A percentile compares a stretch with the other conserved stretches of the same genome.
These are phyloP conservation scores for Pleurotus giganteus DNA, from an alignment of 768 basidiomycete species.

Conservation along the genomic window DNA sequence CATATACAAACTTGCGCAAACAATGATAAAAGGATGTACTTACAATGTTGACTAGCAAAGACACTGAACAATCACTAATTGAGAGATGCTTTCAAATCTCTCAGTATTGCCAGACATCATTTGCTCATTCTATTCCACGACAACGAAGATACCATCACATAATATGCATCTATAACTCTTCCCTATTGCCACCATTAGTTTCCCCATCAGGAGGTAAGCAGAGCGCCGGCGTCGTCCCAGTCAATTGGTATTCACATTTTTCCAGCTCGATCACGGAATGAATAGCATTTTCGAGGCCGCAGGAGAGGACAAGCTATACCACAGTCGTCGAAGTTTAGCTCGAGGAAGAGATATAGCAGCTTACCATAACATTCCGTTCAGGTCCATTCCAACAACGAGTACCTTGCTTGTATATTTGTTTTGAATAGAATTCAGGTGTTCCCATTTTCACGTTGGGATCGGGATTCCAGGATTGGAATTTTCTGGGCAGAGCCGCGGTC, in stretches of 20 bases:
- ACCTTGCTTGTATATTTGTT: slow-evolving; percentile 81
- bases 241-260: slow-evolving; percentile 94
- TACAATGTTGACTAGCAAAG: too few relatives aligned
- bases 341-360: slow-evolving; percentile 17
- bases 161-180: slow-evolving; percentile 33
- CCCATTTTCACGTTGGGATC: slow-evolving; percentile 55
- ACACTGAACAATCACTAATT: too few relatives aligned
- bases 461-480: slow-evolving; percentile 80
- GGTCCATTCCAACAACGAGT: slow-evolving; percentile 98
- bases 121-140: too few relatives aligned
- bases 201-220: slow-evolving; percentile 56
- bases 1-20: too few relatives aligned
- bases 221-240: slow-evolving; percentile 80
- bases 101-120: too few relatives aligned
- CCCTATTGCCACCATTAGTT: slow-evolving; percentile 34
- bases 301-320: slow-evolving; percentile 71
- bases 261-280: slow-evolving; percentile 83
- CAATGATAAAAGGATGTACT: too few relatives aligned
- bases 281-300: slow-evolving; percentile 83
- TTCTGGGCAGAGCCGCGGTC: slow-evolving; percentile 36
- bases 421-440: slow-evolving; percentile 71
- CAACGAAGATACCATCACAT: background rate
- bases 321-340: background rate
- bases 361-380: slow-evolving; percentile 75
- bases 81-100: too few relatives aligned